Evolutionary conservation across 2,329 filamentous ascomycete species (phyloP), one percentile per base, ranked within the genome.

Genomic region (Monascus ruber): DNA sequence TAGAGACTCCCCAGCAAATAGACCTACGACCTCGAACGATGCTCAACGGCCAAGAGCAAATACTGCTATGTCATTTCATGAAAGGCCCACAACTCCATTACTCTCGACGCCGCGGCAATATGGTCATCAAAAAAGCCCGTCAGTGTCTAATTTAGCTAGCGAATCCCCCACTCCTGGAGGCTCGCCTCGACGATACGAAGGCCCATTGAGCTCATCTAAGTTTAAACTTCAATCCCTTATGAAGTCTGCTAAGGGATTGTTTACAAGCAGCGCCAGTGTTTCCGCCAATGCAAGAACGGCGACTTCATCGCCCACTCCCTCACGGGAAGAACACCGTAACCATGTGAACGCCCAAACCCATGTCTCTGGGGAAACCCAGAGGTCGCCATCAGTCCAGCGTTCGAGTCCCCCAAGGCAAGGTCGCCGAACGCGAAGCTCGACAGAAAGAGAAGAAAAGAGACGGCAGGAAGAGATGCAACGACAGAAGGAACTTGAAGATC

Each of bases 201-300:
- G 83, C 42, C 86, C 86, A 4, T 63, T 95, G 42, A 94, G 88
- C 61, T 86, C 91, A 37, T 88, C 91, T 26, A 96, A 94, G 66
- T 85, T 84, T 54, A 93, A 87, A 58, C 71, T 96, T 35, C 93
- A 89, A 35, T 94, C 88, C 6, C 87, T 94, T 43, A 70, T 95
- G 51, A 88, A 87, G 62, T 84, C 81, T 40, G 91, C 88, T 4
- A 89, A 84, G 59, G 85, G 82, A 9, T 75, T 95, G 36, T 81
- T 95, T 46, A 85, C 82, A 11, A 93, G 83, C 49, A 89, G 74
- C 45, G 76, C 72, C 42, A 68, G 71, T 34, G 60, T 72, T 8
- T 76, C 74, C 45, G 74, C 74, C 34, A 72, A 76, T 34, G 72
- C 72, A 2, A 77, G 74, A 48, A 55, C 76, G 43, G 76, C 79